Evolutionary conservation across 768 basidiomycete genomes (phyloP).

Genomic region (Amanita molliuscula): DNA sequence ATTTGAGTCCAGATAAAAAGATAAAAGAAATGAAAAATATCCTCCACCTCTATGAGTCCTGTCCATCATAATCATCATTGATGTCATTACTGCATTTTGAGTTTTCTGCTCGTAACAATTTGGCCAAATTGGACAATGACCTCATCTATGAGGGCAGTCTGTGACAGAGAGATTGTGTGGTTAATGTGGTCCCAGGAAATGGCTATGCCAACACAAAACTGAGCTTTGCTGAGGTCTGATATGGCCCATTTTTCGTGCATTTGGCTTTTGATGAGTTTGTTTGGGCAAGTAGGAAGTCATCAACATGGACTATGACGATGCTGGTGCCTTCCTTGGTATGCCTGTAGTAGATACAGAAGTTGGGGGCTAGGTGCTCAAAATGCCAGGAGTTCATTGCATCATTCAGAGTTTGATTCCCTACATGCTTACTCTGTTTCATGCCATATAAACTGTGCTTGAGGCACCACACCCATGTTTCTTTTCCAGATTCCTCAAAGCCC

Average conservation of each 20-base stretch:
- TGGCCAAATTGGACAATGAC: background rate
- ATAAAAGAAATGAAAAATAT: no score
- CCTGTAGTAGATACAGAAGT: slow-evolving; percentile 18
- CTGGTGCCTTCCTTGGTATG: slow-evolving; percentile 6
- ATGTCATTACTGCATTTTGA: no score
- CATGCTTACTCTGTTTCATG: slow-evolving; percentile 24
- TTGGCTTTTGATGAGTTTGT: slow-evolving; percentile 16
- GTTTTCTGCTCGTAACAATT: no score
- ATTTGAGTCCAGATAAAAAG: no score
- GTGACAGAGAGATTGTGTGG: background rate
- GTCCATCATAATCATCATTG: no score
- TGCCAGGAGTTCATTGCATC: no score
- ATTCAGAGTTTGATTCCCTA: slow-evolving; percentile 23
- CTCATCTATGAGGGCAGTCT: background rate
- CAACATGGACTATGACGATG: slow-evolving; percentile 19
- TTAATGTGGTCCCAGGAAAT: slow-evolving; percentile 17
- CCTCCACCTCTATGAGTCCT: no score
- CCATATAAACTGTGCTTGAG: slow-evolving; percentile 21
- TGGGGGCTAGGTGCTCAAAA: background rate
- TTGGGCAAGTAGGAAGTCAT: slow-evolving; percentile 19
- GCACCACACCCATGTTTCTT: slow-evolving; percentile 16
- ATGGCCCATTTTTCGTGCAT: slow-evolving; percentile 19
- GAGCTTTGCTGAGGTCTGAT: slow-evolving; percentile 20
- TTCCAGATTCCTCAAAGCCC: slow-evolving; percentile 16
- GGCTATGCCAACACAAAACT: slow-evolving; percentile 25